These are phyloP conservation scores for Chlamydomonas sp. DNA, from an alignment of 139 green algal species.

Conservation along the genomic window DNA sequence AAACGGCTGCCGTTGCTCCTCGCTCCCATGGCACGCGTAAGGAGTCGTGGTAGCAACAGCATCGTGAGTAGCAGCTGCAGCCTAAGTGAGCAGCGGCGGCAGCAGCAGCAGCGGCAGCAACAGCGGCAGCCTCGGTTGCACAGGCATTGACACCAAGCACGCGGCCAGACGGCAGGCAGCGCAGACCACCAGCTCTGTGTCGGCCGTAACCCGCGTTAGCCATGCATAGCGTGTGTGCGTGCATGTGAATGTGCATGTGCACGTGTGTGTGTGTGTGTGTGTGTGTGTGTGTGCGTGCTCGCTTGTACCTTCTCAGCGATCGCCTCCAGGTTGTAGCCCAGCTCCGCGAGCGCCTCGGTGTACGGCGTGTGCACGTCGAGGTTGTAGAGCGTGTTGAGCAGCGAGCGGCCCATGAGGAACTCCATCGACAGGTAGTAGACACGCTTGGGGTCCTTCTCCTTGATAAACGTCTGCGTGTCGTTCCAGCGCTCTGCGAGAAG, in stretches of 20 bases:
- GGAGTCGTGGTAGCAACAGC: too few relatives aligned
- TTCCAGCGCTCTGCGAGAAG: conserved; percentile 83
- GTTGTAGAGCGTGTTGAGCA: conserved; percentile 93
- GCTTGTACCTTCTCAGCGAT: conserved; percentile 39
- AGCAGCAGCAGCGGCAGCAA: too few relatives aligned
- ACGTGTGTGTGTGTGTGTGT: conserved; percentile 3
- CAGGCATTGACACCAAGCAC: too few relatives aligned
- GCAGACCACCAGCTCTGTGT: too few relatives aligned
- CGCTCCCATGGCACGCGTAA: too few relatives aligned
- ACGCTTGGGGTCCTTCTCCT: conserved; percentile 83
- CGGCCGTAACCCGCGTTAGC: too few relatives aligned
- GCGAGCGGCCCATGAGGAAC: conserved; percentile 92
- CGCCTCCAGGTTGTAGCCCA: conserved; percentile 71
- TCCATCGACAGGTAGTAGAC: conserved; percentile 99
- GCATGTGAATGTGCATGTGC: background rate
- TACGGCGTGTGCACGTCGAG: conserved; percentile 83
- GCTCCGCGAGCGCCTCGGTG: conserved; percentile 57
- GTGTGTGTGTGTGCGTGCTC: conserved; percentile 3
- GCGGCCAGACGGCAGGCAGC: too few relatives aligned
- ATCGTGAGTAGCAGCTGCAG: too few relatives aligned
- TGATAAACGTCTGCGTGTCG: conserved; percentile 94
- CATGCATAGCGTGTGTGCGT: too few relatives aligned
- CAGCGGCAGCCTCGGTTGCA: too few relatives aligned
- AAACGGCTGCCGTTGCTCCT: too few relatives aligned
- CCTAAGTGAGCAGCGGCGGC: too few relatives aligned